Evolutionary conservation across 352 stramenopile genomes (phyloP).

Genomic region (Globisporangium yorkense): DNA sequence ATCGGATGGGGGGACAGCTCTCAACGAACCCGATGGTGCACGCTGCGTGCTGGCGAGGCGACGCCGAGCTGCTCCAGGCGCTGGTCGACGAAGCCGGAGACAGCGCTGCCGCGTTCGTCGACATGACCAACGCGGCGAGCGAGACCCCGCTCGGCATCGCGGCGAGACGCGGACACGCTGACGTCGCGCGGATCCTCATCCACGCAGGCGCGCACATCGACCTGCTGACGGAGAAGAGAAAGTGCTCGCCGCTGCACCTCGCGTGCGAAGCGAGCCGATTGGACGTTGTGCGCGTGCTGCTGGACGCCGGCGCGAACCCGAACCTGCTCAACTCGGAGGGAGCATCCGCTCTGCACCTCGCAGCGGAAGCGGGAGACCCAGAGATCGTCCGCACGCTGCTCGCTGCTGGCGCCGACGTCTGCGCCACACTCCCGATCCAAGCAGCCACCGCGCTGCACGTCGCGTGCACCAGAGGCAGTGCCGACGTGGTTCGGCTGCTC

Average conservation of each 20-base stretch:
- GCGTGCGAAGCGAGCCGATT: neutral
- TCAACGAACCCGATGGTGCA: neutral
- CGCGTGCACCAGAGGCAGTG: neutral
- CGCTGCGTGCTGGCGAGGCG: neutral
- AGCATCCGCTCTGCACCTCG: neutral
- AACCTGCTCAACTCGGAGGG: neutral
- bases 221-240: neutral
- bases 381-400: neutral
- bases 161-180: neutral
- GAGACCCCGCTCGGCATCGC: neutral
- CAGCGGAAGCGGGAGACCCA: neutral
- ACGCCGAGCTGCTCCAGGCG: neutral
- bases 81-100: neutral
- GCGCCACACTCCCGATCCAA: neutral
- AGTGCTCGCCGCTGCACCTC: neutral
- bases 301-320: neutral
- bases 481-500: neutral
- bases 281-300: neutral
- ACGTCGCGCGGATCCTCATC: neutral
- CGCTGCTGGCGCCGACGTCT: conserved; percentile 1
- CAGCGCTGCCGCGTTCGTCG: neutral
- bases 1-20: neutral
- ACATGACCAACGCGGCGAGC: neutral
- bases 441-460: neutral
- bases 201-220: neutral